Percentiles rank a stretch among this genome's conserved stretches.
These are phyloP conservation scores for Macrocybe gigantea DNA, from an alignment of 768 basidiomycete genomes.

Conservation along the genomic window DNA sequence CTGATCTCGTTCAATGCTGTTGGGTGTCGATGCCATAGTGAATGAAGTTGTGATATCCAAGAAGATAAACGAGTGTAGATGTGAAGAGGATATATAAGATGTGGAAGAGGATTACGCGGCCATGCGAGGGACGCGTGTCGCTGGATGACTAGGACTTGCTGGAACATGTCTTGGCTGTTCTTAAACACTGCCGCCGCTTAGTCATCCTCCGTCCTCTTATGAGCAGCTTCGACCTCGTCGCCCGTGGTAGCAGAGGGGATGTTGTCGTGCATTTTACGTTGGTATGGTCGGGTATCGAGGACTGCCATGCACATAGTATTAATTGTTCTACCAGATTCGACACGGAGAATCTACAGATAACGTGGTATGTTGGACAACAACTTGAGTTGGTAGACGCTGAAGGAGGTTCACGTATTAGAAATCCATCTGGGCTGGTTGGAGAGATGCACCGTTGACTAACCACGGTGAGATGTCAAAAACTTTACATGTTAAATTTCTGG, in stretches of 20 bases:
- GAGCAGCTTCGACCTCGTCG: no score
- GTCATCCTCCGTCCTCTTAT: constrained; percentile 1
- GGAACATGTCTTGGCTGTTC: background rate
- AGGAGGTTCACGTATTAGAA: constrained; percentile 8
- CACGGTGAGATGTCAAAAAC: constrained; percentile 44
- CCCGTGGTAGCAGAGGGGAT: no score
- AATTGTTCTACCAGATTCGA: constrained; percentile 41
- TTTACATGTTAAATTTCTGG: background rate
- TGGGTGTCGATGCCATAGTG: constrained; percentile 11
- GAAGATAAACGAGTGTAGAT: constrained; percentile 5
- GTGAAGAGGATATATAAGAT: constrained; percentile 1
- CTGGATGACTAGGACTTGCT: no score
- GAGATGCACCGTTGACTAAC: constrained; percentile 66
- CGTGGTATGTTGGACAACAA: constrained; percentile 33
- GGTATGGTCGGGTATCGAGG: background rate
- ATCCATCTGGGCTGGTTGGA: constrained; percentile 69
- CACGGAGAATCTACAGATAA: constrained; percentile 81
- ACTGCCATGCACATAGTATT: background rate
- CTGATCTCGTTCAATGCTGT: constrained; percentile 31
- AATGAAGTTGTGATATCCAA: constrained; percentile 7
- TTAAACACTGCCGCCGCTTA: background rate
- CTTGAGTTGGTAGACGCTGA: no score
- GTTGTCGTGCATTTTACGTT: background rate
- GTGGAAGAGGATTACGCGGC: constrained; percentile 15
- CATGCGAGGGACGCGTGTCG: background rate